Evolutionary conservation across 2,329 filamentous ascomycete genomes (phyloP).

Genomic region (Diplodia sapinea): DNA sequence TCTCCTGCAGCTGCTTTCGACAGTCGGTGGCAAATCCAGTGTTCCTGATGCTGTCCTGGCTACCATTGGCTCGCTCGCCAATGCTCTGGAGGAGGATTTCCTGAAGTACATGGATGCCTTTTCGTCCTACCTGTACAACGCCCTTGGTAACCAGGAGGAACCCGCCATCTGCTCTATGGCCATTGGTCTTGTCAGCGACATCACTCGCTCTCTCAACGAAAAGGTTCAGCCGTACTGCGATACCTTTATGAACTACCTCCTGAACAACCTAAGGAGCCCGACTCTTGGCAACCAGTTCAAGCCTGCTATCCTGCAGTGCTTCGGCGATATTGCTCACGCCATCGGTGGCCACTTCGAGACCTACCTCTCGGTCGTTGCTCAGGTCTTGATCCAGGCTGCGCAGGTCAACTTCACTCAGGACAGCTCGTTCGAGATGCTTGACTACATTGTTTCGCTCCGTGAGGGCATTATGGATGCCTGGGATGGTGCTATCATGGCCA

Average conservation of each 20-base stretch:
- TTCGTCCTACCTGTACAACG: constrained; percentile 88
- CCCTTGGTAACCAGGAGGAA: constrained; percentile 94
- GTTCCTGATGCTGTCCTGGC: constrained; percentile 95
- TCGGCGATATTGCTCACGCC: constrained; percentile 94
- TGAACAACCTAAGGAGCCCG: constrained; percentile 88
- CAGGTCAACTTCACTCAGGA: constrained; percentile 79
- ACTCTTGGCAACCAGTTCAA: constrained; percentile 95
- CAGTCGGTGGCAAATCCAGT: constrained; percentile 81
- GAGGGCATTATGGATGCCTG: constrained; percentile 99
- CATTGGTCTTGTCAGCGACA: constrained; percentile 95
- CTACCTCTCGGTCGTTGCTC: constrained; percentile 88
- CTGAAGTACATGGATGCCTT: constrained; percentile 98
- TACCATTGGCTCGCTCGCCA: constrained; percentile 88
- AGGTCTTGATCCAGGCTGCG: constrained; percentile 91
- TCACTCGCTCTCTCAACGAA: constrained; percentile 87
- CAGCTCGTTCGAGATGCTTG: constrained; percentile 90
- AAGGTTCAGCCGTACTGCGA: constrained; percentile 95
- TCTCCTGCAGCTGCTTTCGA: constrained; percentile 78
- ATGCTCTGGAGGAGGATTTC: constrained; percentile 90
- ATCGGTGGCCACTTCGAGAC: constrained; percentile 92
- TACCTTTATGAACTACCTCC: constrained; percentile 95
- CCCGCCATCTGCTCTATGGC: constrained; percentile 94
- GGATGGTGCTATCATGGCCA: constrained; percentile 93
- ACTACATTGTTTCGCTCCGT: constrained; percentile 91
- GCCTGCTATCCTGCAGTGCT: constrained; percentile 96